These are phyloP conservation scores for Fomes fomentarius DNA, from an alignment of 1,284 basidiomycete genomes.

Conservation along the genomic window DNA sequence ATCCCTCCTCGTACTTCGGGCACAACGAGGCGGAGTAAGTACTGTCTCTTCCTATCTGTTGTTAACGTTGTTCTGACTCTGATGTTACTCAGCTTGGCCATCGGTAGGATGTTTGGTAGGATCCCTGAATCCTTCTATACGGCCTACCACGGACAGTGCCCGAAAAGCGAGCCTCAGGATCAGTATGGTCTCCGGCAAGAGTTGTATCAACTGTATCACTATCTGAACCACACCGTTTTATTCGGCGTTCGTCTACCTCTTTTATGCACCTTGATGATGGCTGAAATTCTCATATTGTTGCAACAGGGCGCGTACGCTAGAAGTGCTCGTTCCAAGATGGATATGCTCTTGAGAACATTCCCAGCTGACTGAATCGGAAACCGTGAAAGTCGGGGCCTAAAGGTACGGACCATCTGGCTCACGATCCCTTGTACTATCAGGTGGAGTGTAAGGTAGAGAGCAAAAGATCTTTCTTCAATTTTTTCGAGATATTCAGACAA, in stretches of 20 bases:
- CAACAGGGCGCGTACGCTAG: slow-evolving; percentile 57
- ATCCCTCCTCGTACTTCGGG: slow-evolving; percentile 83
- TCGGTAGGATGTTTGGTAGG: slow-evolving; percentile 85
- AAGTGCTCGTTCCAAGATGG: slow-evolving; percentile 60
- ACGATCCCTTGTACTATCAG: no score
- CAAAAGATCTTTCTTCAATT: neutral
- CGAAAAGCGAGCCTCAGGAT: slow-evolving; percentile 68
- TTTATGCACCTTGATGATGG: neutral
- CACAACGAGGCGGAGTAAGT: slow-evolving; percentile 87
- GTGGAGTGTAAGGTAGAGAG: neutral
- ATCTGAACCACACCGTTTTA: slow-evolving; percentile 80
- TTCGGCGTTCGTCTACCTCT: slow-evolving; percentile 54
- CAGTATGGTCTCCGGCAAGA: slow-evolving; percentile 73
- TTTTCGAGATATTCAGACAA: neutral
- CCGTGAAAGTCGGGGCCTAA: no score
- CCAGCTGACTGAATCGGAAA: no score
- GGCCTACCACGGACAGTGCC: slow-evolving; percentile 72
- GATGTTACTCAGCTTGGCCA: slow-evolving; percentile 62
- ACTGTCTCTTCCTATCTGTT: no score
- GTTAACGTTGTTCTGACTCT: neutral
- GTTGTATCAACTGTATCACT: slow-evolving; percentile 87
- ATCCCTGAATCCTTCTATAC: slow-evolving; percentile 73
- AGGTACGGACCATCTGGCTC: no score
- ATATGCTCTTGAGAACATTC: slow-evolving; percentile 45
- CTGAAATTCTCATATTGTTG: slow-evolving; percentile 1